A percentile compares a stretch with the other conserved stretches of the same genome.
phyloP scores from a whole-genome alignment of 2,329 filamentous ascomycete species.

The Paradendryphiella salina region DNA sequence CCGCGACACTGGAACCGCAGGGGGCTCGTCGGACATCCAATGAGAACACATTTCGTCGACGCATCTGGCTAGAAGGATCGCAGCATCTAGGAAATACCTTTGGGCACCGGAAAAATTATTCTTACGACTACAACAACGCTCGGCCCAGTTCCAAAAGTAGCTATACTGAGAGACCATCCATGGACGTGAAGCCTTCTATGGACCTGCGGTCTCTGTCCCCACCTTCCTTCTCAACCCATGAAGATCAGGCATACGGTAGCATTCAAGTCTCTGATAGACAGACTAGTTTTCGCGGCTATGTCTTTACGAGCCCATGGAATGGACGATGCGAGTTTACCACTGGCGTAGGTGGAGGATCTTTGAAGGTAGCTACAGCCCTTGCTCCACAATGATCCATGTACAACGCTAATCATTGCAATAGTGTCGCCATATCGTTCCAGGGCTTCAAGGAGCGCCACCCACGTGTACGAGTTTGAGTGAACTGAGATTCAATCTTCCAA shows the following conservation, averaged over 20 bases:
- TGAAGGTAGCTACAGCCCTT: conserved; percentile 52
- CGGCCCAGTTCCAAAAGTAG: conserved; percentile 31
- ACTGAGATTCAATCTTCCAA: conserved; percentile 85
- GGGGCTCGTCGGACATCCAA: background rate
- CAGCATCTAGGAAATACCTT: conserved; percentile 46
- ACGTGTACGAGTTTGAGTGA: conserved; percentile 68
- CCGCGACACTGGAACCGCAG: background rate
- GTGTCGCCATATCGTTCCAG: conserved; percentile 71
- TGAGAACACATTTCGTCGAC: conserved; percentile 48
- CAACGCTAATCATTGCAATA: conserved; percentile 8
- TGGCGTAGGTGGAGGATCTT: conserved; percentile 70
- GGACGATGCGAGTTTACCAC: conserved; percentile 85
- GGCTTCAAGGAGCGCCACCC: conserved; percentile 43
- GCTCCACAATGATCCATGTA: background rate
- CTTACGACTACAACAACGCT: conserved; percentile 32
- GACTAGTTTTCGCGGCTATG: conserved; percentile 66
- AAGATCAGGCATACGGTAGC: conserved; percentile 35
- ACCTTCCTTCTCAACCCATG: conserved; percentile 26
- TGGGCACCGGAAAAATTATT: conserved; percentile 45
- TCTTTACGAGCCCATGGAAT: conserved; percentile 84
- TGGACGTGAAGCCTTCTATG: conserved; percentile 19
- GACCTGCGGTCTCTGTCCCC: conserved; percentile 20
- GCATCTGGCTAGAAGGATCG: conserved; percentile 55
- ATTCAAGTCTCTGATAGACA: conserved; percentile 49
- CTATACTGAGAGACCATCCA: conserved; percentile 21